Percentiles rank a stretch among this genome's conserved stretches.
These are phyloP conservation scores for Podospora bellae-mahoneyi DNA, from an alignment of 495 filamentous ascomycete species.

Conservation along the genomic window DNA sequence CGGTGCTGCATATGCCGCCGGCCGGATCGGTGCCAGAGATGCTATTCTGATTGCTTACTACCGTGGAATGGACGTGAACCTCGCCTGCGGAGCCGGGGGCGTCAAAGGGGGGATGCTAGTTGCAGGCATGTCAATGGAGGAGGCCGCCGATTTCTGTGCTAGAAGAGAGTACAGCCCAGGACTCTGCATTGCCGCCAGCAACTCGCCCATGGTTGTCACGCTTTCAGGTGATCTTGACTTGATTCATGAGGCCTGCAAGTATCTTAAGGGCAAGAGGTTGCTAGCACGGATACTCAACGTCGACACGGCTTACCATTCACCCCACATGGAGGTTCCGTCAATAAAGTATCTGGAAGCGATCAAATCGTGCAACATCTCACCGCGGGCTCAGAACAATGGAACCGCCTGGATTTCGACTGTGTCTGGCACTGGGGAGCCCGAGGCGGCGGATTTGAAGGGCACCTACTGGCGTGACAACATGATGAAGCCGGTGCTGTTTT, in stretches of 20 bases:
- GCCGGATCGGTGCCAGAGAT: slow-evolving; percentile 42
- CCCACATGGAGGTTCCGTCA: slow-evolving; percentile 50
- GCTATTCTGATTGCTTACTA: slow-evolving; percentile 47
- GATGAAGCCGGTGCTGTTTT: slow-evolving; percentile 54
- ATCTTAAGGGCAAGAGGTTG: slow-evolving; percentile 40
- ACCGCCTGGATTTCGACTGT: slow-evolving; percentile 42
- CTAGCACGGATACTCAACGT: slow-evolving; percentile 40
- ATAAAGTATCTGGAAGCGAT: slow-evolving; percentile 41
- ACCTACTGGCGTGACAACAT: slow-evolving; percentile 60
- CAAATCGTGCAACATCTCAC: slow-evolving; percentile 24
- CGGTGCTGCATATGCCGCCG: slow-evolving; percentile 59
- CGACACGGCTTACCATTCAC: slow-evolving; percentile 60
- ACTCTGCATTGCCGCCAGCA: slow-evolving; percentile 43
- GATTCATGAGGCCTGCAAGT: slow-evolving; percentile 34
- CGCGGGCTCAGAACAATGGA: slow-evolving; percentile 22
- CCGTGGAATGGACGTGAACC: slow-evolving; percentile 37
- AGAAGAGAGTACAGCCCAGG: slow-evolving; percentile 26
- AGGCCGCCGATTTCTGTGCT: slow-evolving; percentile 36
- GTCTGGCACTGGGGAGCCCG: slow-evolving; percentile 29
- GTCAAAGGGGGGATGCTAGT: slow-evolving; percentile 42
- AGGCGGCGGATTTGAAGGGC: slow-evolving; percentile 24
- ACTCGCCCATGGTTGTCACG: slow-evolving; percentile 38
- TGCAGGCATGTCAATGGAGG: slow-evolving; percentile 30
- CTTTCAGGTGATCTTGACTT: slow-evolving; percentile 42
- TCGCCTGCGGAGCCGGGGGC: slow-evolving; percentile 31